Conservation (phyloP, 345 rosid species). For the Lumnitzera racemosa region DNA sequence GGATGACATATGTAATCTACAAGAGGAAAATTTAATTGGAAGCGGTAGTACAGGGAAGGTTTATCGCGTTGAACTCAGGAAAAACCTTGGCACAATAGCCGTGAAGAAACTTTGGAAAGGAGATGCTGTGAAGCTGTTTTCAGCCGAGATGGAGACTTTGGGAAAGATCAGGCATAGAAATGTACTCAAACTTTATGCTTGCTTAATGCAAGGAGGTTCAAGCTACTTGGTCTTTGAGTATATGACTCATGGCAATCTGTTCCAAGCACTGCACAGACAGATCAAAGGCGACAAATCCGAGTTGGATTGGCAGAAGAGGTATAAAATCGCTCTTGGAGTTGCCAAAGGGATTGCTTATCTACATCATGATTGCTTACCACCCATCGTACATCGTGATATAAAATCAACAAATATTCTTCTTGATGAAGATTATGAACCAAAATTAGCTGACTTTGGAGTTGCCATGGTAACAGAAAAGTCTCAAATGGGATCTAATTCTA, state of each 20-base stretch:
- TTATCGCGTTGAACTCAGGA: constrained; percentile 69
- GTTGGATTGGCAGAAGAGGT: constrained; percentile 63
- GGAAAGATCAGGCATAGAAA: constrained; percentile 76
- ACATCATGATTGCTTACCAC: constrained; percentile 79
- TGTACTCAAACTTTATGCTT: constrained; percentile 72
- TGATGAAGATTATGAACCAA: constrained; percentile 55
- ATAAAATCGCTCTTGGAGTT: constrained; percentile 65
- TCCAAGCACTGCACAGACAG: constrained; percentile 44
- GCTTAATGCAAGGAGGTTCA: constrained; percentile 47
- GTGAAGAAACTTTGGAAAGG: constrained; percentile 66
- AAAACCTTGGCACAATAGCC: constrained; percentile 52
- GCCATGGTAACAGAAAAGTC: constrained; percentile 63
- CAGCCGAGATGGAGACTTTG: constrained; percentile 72
- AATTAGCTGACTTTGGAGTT: constrained; percentile 84
- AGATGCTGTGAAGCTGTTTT: constrained; percentile 41
- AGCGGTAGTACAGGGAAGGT: constrained; percentile 85
- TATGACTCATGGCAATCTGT: constrained; percentile 77
- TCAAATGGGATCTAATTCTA: constrained; percentile 31
- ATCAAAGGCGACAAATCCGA: constrained; percentile 46
- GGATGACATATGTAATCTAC: constrained; percentile 56
- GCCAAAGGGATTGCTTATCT: constrained; percentile 84
- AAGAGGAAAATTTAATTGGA: constrained; percentile 63
- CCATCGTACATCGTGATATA: constrained; percentile 79
- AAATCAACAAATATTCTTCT: constrained; percentile 83
- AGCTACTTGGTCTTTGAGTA: constrained; percentile 76